A percentile compares a stretch with the other conserved stretches of the same genome.
Evolutionary conservation across 345 rosid species (phyloP).

Genomic region (Salix udensis): DNA sequence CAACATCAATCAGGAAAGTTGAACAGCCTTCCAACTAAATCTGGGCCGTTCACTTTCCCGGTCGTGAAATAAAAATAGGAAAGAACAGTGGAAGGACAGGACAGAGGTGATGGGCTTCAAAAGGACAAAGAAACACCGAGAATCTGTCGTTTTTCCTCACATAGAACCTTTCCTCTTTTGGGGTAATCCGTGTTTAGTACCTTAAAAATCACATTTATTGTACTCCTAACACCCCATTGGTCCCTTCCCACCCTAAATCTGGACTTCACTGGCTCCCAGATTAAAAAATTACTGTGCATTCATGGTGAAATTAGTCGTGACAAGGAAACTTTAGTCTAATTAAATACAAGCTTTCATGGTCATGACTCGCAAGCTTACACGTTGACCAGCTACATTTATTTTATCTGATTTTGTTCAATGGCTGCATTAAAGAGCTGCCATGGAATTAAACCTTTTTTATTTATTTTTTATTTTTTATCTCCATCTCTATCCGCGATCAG

Average conservation of each 20-base stretch:
- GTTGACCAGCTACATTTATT: not conserved
- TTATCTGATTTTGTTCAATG: not conserved
- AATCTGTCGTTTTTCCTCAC: constrained; percentile 5
- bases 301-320: not conserved
- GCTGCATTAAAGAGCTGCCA: not conserved
- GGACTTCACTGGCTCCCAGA: not conserved
- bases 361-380: not conserved
- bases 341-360: not conserved
- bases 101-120: not conserved
- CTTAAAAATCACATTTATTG: not conserved
- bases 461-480: too few species aligned
- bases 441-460: not conserved
- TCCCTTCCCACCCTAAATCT: not conserved
- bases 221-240: not conserved
- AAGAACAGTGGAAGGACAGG: not conserved
- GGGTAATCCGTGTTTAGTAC: not conserved
- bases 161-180: constrained; percentile 37
- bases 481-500: not conserved
- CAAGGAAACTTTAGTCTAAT: not conserved
- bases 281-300: not conserved
- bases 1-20: not conserved
- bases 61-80: not conserved
- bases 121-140: not conserved
- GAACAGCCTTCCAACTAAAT: constrained; percentile 5
- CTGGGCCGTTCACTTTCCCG: constrained; percentile 32